Evolutionary conservation across 2,329 filamentous ascomycete species (phyloP), one percentile per base, ranked within the genome.

Genomic region (Bipolaris sorokiniana): DNA sequence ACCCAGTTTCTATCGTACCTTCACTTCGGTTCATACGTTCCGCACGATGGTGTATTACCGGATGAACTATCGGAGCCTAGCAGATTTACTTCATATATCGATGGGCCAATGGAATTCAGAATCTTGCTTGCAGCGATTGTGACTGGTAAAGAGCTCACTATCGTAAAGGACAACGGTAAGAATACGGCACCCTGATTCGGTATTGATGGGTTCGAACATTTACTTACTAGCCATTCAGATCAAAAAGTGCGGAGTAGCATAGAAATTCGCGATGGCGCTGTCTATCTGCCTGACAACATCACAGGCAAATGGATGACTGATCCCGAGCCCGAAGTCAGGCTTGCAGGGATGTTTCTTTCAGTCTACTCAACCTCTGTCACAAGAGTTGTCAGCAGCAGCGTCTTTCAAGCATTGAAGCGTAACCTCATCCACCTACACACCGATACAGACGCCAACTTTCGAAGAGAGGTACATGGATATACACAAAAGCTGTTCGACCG

Each of bases 361-460:
- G 86, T 92, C 11, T 88, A 88, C 9, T 94, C 91, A 0, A 86
- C 88, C 9, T 86, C 90, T 2, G 88, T 88, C 0, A 92, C 90
- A 3, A 87, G 86, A 50, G 89, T 92, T 1, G 88, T 96, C 50
- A 88, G 88, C 0, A 68, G 77, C 0, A 81, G 79, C 9, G 83
- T 88, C 0, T 80, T 97, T 2, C 74, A 78, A 3, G 82, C 89
- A 11, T 79, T 98, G 2, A 82, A 82, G 51, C 81, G 79, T 33
- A 86, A 91, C 56, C 77, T 98, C 3, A 82, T 85, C 1, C 84
- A 88, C 15, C 86, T 94, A 62, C 89, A 96, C 71, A 86, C 91
- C 3, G 93, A 97, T 61, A 87, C 90, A 0, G 92, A 97, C 71
- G 88, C 94, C 5, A 92, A 94, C 67, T 90, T 93, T 63, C 87